Conservation (phyloP, 2,329 filamentous ascomycete species). For the Ilyonectria sp. region DNA sequence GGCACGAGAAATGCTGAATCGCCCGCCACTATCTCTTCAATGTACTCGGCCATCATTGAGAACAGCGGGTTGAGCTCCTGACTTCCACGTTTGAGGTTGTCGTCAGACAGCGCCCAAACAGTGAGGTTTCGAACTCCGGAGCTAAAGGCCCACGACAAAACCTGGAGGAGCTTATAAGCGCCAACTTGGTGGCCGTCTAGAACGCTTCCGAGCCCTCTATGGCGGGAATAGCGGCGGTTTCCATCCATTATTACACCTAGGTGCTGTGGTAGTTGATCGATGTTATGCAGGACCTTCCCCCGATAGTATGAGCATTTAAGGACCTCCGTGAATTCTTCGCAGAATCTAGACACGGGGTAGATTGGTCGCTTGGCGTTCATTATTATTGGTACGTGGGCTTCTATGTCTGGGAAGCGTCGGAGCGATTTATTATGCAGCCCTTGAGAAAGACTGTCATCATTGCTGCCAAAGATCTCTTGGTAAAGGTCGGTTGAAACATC, state of each 20-base stretch:
- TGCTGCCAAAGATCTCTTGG: constrained; percentile 16
- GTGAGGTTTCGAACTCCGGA: constrained; percentile 21
- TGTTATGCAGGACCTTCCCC: not conserved
- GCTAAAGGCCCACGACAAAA: constrained; percentile 20
- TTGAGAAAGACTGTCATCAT: not conserved
- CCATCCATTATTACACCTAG: constrained; percentile 29
- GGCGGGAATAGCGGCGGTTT: constrained; percentile 23
- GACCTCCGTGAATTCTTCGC: constrained; percentile 5
- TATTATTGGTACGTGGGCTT: constrained; percentile 20
- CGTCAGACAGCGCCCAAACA: constrained; percentile 25
- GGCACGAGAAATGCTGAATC: constrained; percentile 20
- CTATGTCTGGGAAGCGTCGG: constrained; percentile 16
- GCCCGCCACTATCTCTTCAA: constrained; percentile 17
- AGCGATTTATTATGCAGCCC: not conserved
- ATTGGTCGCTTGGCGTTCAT: constrained; percentile 5
- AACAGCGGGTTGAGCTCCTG: constrained; percentile 23
- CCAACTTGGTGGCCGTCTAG: constrained; percentile 21
- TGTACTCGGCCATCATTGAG: constrained; percentile 27
- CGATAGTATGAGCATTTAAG: constrained; percentile 23
- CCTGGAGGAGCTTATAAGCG: constrained; percentile 22
- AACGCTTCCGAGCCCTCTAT: constrained; percentile 10
- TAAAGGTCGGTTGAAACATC: constrained; percentile 10
- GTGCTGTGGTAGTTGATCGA: constrained; percentile 3
- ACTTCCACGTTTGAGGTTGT: constrained; percentile 25
- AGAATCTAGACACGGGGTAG: not conserved